phyloP scores from a whole-genome alignment of 1,284 basidiomycete species.

The Crepidotus sp. region DNA sequence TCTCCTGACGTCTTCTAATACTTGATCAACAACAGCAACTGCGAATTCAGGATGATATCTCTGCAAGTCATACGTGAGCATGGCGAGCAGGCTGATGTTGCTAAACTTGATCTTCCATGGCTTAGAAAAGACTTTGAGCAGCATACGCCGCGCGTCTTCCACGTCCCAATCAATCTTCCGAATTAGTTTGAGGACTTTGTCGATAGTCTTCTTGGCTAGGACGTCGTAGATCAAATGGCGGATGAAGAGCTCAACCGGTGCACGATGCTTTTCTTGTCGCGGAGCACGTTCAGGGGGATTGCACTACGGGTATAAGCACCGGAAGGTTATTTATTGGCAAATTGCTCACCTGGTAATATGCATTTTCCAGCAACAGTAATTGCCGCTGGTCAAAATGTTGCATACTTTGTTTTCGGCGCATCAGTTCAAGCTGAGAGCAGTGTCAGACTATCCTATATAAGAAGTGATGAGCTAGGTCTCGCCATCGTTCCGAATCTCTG shows the following conservation, averaged over 20 bases:
- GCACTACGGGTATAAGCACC: constrained; percentile 47
- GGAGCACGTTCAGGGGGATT: constrained; percentile 93
- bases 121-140: constrained; percentile 85
- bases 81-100: constrained; percentile 86
- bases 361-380: constrained; percentile 88
- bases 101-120: constrained; percentile 95
- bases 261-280: constrained; percentile 76
- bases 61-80: constrained; percentile 89
- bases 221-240: constrained; percentile 90
- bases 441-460: constrained; percentile 5
- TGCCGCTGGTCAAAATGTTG: constrained; percentile 91
- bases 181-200: constrained; percentile 86
- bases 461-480: constrained; percentile 5
- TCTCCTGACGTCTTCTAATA: constrained; percentile 84
- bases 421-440: constrained; percentile 69
- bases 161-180: constrained; percentile 97
- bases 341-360: constrained; percentile 82
- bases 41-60: constrained; percentile 87
- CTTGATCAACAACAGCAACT: constrained; percentile 85
- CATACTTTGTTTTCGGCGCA: constrained; percentile 89
- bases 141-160: constrained; percentile 38
- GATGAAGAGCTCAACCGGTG: constrained; percentile 87
- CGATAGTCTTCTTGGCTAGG: constrained; percentile 82
- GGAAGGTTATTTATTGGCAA: background rate
- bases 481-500: constrained; percentile 82